Evolutionary conservation across 352 stramenopile species (phyloP), one percentile per base, ranked within the genome.

Genomic region (Aphanomyces euteiches): DNA sequence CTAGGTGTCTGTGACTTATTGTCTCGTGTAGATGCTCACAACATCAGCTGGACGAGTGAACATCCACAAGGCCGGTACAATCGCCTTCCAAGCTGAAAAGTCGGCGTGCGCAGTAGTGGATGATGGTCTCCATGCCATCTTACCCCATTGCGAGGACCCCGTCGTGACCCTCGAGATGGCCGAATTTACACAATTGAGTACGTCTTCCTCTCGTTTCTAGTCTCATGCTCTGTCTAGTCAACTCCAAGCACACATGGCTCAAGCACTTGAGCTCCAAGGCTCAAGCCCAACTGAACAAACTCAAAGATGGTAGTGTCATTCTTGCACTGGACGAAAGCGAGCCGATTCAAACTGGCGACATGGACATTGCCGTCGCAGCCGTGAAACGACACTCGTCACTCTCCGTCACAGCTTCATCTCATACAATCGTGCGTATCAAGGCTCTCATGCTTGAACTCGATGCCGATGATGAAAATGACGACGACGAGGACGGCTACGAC

Each of bases 281-380:
- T 19, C 75, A 79, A 38, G 72, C 79, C 4, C 77, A 83, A 47
- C 70, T 93, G 47, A 60, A 72, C 12, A 72, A 82, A 21, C 84
- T 89, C 71, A 67, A 64, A 2, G 83, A 93, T 28, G 85, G 85
- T 12, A 89, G 78, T 57, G 61, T 93, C 43, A 78, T 81, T 12
- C 77, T 93, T 17, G 78, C 79, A n/a, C 72, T 93, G 48, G 84
- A 93, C 73, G 85, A 93, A 67, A 90, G 89, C 80, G 83, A 93
- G 71, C 85, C 85, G 3, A 75, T 87, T 3, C 85, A 93, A 66
- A 93, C 85, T 4, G 79, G 77, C 7, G 85, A 93, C 66, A 78
- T 78, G 57, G 85, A 93, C 57, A 81, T 93, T 39, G 75, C 85
- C 68, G 67, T 93, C 21, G 75, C 84, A 1, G 80, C 80, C 21